Evolutionary conservation across 805 yeast species (phyloP).

Genomic region (Kazachstania viticola): DNA sequence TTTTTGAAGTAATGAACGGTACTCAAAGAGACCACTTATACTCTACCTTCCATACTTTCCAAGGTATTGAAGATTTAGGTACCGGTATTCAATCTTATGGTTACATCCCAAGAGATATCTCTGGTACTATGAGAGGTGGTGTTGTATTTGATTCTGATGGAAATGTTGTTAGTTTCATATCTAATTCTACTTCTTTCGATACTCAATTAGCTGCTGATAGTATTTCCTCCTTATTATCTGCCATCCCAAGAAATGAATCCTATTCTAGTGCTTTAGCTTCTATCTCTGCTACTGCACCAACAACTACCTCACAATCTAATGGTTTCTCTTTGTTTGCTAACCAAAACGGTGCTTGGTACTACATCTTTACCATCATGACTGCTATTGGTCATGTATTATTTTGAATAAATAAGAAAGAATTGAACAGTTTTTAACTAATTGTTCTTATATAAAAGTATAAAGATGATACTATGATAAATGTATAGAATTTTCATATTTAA

Average conservation of each 20-base stretch:
- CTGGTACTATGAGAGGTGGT: conserved; percentile 52
- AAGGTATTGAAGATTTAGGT: conserved; percentile 46
- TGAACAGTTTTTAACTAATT: background rate
- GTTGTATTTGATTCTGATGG: conserved; percentile 56
- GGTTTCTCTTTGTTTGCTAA: conserved; percentile 12
- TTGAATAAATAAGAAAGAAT: background rate
- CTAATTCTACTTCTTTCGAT: conserved; percentile 41
- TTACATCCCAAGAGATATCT: conserved; percentile 42
- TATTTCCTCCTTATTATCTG: conserved; percentile 35
- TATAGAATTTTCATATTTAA: background rate
- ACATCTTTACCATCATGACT: conserved; percentile 15
- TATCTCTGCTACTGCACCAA: conserved; percentile 28
- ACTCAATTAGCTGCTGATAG: conserved; percentile 33
- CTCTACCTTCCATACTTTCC: conserved; percentile 67
- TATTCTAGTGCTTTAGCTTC: conserved; percentile 22
- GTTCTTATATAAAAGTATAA: background rate
- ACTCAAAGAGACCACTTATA: conserved; percentile 45
- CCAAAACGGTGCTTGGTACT: conserved; percentile 17
- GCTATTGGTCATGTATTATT: conserved; percentile 16
- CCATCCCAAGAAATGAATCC: conserved; percentile 20
- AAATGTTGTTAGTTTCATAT: conserved; percentile 46
- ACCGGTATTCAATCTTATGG: conserved; percentile 48
- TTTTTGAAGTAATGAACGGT: conserved; percentile 60
- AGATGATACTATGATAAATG: too few species aligned
- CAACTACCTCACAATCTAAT: conserved; percentile 14